Conservation (phyloP, 176 grass and related monocot genomes). For the Musa schizocarpa region DNA sequence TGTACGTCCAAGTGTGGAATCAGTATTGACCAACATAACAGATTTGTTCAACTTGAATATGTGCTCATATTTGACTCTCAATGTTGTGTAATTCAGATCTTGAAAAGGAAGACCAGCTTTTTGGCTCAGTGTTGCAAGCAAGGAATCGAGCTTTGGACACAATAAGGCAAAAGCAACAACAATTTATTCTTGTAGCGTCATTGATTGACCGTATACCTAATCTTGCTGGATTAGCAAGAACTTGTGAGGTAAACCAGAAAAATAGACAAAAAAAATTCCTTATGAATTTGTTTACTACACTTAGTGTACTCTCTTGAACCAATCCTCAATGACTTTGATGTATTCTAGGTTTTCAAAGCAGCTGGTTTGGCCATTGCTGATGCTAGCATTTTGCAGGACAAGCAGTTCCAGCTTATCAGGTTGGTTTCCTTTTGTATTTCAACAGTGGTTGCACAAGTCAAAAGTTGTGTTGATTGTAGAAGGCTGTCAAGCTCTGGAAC, state of each 20-base stretch:
- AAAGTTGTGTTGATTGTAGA: too few relatives aligned
- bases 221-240: slow-evolving; percentile 78
- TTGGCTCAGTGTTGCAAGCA: slow-evolving; percentile 48
- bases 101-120: slow-evolving; percentile 66
- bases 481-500: too few relatives aligned
- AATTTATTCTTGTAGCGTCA: slow-evolving; percentile 70
- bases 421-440: slow-evolving; percentile 16
- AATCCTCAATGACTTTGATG: neutral
- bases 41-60: neutral
- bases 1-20: neutral
- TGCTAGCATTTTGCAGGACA: slow-evolving; percentile 59
- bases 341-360: slow-evolving; percentile 56
- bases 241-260: slow-evolving; percentile 46
- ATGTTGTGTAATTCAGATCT: slow-evolving; percentile 32
- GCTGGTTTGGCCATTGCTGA: slow-evolving; percentile 55
- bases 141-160: slow-evolving; percentile 62
- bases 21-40: neutral
- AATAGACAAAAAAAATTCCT: neutral
- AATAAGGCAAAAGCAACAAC: slow-evolving; percentile 58
- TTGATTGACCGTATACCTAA: slow-evolving; percentile 85
- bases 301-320: neutral
- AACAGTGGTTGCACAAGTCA: neutral
- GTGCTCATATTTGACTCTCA: neutral
- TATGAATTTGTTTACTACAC: neutral
- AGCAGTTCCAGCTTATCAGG: slow-evolving; percentile 94